Evolutionary conservation across 805 yeast genomes (phyloP).

Genomic region (Starmerella kuoi): DNA sequence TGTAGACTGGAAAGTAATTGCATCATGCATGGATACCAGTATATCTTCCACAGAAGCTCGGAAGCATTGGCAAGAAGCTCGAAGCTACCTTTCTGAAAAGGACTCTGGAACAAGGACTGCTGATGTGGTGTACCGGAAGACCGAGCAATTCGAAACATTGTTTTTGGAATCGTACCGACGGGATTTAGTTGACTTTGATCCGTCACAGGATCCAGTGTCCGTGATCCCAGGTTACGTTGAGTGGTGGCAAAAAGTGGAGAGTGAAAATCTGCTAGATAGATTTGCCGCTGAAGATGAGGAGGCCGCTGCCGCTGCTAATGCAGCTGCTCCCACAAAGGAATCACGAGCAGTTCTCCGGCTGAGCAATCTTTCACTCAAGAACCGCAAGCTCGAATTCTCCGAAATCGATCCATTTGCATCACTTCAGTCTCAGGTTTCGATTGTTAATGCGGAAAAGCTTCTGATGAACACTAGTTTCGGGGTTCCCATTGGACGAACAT

Average conservation of each 20-base stretch:
- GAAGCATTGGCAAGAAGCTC: constrained; percentile 59
- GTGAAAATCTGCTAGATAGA: neutral
- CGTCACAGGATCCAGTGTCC: constrained; percentile 31
- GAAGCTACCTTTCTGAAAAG: constrained; percentile 47
- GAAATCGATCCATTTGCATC: constrained; percentile 9
- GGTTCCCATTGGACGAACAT: neutral
- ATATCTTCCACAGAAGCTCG: constrained; percentile 36
- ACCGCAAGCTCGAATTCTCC: neutral
- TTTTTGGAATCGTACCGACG: constrained; percentile 47
- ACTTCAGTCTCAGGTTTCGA: constrained; percentile 13
- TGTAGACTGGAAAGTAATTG: constrained; percentile 56
- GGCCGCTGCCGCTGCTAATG: neutral
- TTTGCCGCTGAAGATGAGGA: neutral
- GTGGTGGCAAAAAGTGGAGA: constrained; percentile 40
- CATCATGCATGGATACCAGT: constrained; percentile 35
- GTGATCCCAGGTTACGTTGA: constrained; percentile 43
- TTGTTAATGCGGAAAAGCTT: constrained; percentile 31
- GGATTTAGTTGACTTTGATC: constrained; percentile 34
- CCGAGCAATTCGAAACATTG: constrained; percentile 53
- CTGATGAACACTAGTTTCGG: constrained; percentile 35
- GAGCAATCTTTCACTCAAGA: neutral
- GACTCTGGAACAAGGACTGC: constrained; percentile 32
- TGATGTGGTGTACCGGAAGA: constrained; percentile 10
- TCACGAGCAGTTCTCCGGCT: too few relatives aligned
- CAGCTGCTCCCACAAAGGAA: neutral